These are phyloP conservation scores for Epicoccum nigrum DNA, from an alignment of 2,329 filamentous ascomycete species.

Conservation along the genomic window DNA sequence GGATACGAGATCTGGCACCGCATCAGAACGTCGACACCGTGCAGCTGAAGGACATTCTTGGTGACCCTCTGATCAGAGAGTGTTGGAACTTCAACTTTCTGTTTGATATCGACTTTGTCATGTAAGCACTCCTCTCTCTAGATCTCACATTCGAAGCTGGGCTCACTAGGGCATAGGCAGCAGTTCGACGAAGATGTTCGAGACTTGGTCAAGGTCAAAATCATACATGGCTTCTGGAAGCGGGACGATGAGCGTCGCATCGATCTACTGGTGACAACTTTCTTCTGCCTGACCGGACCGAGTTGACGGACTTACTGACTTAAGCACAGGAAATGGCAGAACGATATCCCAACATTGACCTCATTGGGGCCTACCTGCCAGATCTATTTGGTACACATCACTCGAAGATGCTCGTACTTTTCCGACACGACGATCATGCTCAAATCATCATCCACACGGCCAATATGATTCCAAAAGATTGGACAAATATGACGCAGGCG, in stretches of 20 bases:
- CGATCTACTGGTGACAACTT: slow-evolving; percentile 61
- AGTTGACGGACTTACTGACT: slow-evolving; percentile 11
- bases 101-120: slow-evolving; percentile 67
- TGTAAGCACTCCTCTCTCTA: slow-evolving; percentile 45
- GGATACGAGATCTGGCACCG: slow-evolving; percentile 67
- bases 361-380: slow-evolving; percentile 78
- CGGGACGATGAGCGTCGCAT: slow-evolving; percentile 66
- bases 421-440: slow-evolving; percentile 76
- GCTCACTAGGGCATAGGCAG: slow-evolving; percentile 33
- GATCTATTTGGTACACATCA: slow-evolving; percentile 87
- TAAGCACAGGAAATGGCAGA: slow-evolving; percentile 63
- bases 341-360: slow-evolving; percentile 69
- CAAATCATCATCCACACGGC: slow-evolving; percentile 87
- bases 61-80: slow-evolving; percentile 74
- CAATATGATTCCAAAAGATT: slow-evolving; percentile 88
- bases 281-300: no score
- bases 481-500: slow-evolving; percentile 86
- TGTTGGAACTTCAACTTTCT: slow-evolving; percentile 75
- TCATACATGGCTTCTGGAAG: slow-evolving; percentile 71
- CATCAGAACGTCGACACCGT: slow-evolving; percentile 70
- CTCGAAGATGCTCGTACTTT: slow-evolving; percentile 82
- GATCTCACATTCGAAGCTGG: background rate
- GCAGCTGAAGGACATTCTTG: slow-evolving; percentile 69
- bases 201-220: slow-evolving; percentile 59
- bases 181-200: slow-evolving; percentile 65